phyloP scores from a whole-genome alignment of 306 rosid genomes.

The Castanea mollissima region DNA sequence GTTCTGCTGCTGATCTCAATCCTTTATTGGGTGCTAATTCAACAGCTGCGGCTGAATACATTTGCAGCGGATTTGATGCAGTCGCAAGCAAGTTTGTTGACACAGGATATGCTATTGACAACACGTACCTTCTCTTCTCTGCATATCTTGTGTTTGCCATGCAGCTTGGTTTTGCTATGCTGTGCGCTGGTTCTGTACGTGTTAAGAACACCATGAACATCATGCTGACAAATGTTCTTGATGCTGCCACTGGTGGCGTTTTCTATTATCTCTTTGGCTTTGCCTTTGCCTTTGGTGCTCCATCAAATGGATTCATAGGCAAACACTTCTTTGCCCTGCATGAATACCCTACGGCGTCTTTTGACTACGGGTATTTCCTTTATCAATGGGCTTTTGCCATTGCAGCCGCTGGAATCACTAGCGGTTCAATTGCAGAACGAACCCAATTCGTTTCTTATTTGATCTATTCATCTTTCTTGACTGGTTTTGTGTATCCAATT shows the following conservation, averaged over 20 bases:
- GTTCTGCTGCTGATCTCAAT: conserved; percentile 44
- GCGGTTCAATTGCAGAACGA: conserved; percentile 62
- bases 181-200: conserved; percentile 58
- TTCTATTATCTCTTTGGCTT: conserved; percentile 53
- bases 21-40: conserved; percentile 32
- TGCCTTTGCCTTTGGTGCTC: conserved; percentile 50
- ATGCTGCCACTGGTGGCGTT: conserved; percentile 50
- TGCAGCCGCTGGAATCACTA: conserved; percentile 56
- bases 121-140: conserved; percentile 51
- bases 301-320: conserved; percentile 51
- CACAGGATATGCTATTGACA: conserved; percentile 38
- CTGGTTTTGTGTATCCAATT: conserved; percentile 53
- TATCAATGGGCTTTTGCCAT: conserved; percentile 65
- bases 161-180: conserved; percentile 67
- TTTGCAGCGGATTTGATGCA: conserved; percentile 40
- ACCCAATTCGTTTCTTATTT: conserved; percentile 51
- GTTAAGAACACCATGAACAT: conserved; percentile 65
- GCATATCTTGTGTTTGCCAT: conserved; percentile 58
- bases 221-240: conserved; percentile 59
- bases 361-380: conserved; percentile 41
- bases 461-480: conserved; percentile 49
- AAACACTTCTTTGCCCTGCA: conserved; percentile 42
- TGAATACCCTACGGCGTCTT: conserved; percentile 35
- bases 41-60: conserved; percentile 42
- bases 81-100: conserved; percentile 41